These are phyloP conservation scores for Coelastrella sp. DNA, from an alignment of 139 green algal genomes.

Conservation along the genomic window DNA sequence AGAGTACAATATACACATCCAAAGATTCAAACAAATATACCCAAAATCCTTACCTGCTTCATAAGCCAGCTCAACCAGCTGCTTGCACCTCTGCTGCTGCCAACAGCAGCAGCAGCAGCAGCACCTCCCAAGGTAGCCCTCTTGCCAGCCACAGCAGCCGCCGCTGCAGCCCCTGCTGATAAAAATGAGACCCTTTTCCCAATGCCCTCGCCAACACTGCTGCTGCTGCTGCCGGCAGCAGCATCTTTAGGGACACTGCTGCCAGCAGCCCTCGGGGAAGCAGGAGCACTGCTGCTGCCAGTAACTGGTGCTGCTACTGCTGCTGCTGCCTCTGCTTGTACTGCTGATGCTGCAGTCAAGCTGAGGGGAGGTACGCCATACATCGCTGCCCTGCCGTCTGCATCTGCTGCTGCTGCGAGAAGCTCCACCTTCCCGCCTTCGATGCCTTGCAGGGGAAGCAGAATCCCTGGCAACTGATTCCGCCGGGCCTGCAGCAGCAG, in stretches of 20 bases:
- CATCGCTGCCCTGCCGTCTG: constrained; percentile 39
- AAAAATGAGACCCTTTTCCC: neutral
- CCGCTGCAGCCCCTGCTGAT: neutral
- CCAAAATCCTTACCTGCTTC: constrained; percentile 7
- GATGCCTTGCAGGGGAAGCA: constrained; percentile 43
- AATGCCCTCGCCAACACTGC: neutral
- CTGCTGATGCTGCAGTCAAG: constrained; percentile 16
- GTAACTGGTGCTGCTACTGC: constrained; percentile 3
- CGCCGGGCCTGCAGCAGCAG: constrained; percentile 13
- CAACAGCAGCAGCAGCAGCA: constrained; percentile 5
- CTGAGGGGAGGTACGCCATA: constrained; percentile 37
- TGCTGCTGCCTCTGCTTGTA: neutral
- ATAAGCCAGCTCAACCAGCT: constrained; percentile 23
- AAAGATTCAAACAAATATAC: no score
- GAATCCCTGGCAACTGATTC: constrained; percentile 28
- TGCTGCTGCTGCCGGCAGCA: neutral
- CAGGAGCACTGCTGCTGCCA: constrained; percentile 25
- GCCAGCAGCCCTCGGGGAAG: neutral
- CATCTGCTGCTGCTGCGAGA: constrained; percentile 39
- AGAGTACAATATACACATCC: neutral
- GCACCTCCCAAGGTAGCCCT: neutral
- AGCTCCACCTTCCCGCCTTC: constrained; percentile 35
- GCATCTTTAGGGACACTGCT: neutral
- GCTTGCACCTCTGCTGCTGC: neutral
- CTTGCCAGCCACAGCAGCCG: neutral